These are phyloP conservation scores for Dittrichia graveolens DNA, from an alignment of 129 eudicot genomes.

Conservation along the genomic window DNA sequence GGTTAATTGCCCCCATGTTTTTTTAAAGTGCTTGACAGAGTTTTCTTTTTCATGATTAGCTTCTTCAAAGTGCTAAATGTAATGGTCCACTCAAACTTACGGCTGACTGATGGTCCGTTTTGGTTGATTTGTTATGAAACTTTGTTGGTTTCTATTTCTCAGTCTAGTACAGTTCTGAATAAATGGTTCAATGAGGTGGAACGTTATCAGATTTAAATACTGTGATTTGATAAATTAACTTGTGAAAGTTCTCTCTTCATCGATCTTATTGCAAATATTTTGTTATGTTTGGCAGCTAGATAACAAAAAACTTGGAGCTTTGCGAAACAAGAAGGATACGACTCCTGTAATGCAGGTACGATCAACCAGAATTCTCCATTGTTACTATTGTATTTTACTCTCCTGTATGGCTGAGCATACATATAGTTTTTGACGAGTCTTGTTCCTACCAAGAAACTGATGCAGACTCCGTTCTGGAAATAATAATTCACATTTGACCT, in stretches of 20 bases:
- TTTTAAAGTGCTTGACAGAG: not conserved
- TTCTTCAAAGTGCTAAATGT: not conserved
- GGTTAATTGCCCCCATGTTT: not conserved
- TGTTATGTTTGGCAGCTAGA: conserved; percentile 51
- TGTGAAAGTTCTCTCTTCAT: not conserved
- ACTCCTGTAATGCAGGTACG: conserved; percentile 89
- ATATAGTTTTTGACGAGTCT: not conserved
- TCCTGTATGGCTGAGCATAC: conserved; percentile 12
- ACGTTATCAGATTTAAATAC: not conserved
- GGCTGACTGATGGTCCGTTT: not conserved
- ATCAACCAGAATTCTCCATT: not conserved
- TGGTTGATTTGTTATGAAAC: not conserved
- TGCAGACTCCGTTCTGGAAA: conserved; percentile 3
- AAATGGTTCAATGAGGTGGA: not conserved
- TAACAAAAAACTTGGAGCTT: conserved; percentile 72
- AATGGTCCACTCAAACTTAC: not conserved
- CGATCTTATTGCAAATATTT: not conserved
- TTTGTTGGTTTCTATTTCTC: not conserved
- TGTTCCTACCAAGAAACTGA: conserved; percentile 12
- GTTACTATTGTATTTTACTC: not conserved
- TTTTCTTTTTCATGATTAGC: not conserved
- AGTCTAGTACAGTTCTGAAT: not conserved
- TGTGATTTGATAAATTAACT: not conserved
- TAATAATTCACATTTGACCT: not conserved
- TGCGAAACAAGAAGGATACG: conserved; percentile 59